phyloP scores from a whole-genome alignment of 1,139 yeast species.

The Saccharomyces hybrid region DNA sequence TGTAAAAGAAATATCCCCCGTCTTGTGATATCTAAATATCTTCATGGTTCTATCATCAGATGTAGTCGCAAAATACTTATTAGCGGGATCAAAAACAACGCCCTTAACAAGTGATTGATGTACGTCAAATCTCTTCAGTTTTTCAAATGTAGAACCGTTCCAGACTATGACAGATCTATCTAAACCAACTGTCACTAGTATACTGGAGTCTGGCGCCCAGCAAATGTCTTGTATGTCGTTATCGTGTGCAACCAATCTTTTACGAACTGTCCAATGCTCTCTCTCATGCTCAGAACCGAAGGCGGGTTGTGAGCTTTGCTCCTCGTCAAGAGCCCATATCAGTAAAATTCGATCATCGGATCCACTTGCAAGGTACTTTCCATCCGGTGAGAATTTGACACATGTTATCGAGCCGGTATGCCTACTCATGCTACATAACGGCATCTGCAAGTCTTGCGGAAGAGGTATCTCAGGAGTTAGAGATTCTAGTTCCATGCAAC shows the following conservation, averaged over 20 bases:
- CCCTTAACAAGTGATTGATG: conserved; percentile 97
- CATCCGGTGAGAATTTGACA: conserved; percentile 87
- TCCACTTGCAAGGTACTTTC: conserved; percentile 85
- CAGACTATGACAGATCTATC: conserved; percentile 89
- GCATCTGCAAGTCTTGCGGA: conserved; percentile 36
- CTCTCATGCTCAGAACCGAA: conserved; percentile 59
- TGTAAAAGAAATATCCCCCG: conserved; percentile 71
- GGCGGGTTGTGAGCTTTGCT: conserved; percentile 47
- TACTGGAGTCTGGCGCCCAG: conserved; percentile 93
- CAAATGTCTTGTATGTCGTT: conserved; percentile 96
- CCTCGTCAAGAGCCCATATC: conserved; percentile 92
- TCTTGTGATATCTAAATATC: conserved; percentile 76
- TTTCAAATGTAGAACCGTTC: conserved; percentile 89
- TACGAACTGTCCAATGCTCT: conserved; percentile 91
- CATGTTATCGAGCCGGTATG: conserved; percentile 93
- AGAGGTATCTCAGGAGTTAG: conserved; percentile 22
- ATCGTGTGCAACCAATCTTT: conserved; percentile 89
- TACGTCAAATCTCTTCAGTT: conserved; percentile 78
- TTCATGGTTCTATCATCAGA: conserved; percentile 91
- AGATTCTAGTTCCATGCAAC: conserved; percentile 10
- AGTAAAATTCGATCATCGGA: conserved; percentile 88
- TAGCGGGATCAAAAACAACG: conserved; percentile 94
- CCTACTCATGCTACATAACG: conserved; percentile 73
- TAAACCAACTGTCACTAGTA: conserved; percentile 86
- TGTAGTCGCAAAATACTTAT: conserved; percentile 93